Conservation (phyloP, 164 flowering plant species). For the Kingdonia uniflora region DNA sequence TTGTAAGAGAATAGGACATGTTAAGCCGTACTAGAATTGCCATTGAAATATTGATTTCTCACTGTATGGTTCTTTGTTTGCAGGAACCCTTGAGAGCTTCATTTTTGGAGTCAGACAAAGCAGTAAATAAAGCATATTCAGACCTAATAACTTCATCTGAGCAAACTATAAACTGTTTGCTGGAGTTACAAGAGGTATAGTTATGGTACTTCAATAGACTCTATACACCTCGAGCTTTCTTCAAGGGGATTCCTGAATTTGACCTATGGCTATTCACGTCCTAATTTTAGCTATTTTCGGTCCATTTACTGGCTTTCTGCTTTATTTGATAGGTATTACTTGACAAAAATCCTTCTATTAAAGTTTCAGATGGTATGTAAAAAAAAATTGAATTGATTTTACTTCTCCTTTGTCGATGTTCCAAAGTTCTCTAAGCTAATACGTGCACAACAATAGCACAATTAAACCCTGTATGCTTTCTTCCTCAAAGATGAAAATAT, state of each 20-base stretch:
- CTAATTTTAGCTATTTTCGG: too few relatives aligned
- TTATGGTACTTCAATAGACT: background rate
- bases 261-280: too few relatives aligned
- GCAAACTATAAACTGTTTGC: conserved; percentile 55
- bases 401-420: too few relatives aligned
- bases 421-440: too few relatives aligned
- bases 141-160: conserved; percentile 53
- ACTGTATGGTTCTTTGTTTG: conserved; percentile 8
- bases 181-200: conserved; percentile 71
- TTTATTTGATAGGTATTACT: conserved; percentile 52
- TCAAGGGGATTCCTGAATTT: too few relatives aligned
- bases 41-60: too few relatives aligned
- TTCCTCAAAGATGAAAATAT: too few relatives aligned
- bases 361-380: conserved; percentile 45
- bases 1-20: background rate
- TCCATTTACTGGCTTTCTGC: background rate
- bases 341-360: conserved; percentile 64
- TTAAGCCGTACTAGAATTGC: too few relatives aligned
- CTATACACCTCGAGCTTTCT: background rate
- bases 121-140: conserved; percentile 46
- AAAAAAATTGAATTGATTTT: too few relatives aligned
- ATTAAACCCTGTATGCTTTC: too few relatives aligned
- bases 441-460: too few relatives aligned
- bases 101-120: conserved; percentile 37
- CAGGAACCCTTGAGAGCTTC: conserved; percentile 68